phyloP scores from a whole-genome alignment of 805 yeast species.

The Hanseniaspora mollemarum region DNA sequence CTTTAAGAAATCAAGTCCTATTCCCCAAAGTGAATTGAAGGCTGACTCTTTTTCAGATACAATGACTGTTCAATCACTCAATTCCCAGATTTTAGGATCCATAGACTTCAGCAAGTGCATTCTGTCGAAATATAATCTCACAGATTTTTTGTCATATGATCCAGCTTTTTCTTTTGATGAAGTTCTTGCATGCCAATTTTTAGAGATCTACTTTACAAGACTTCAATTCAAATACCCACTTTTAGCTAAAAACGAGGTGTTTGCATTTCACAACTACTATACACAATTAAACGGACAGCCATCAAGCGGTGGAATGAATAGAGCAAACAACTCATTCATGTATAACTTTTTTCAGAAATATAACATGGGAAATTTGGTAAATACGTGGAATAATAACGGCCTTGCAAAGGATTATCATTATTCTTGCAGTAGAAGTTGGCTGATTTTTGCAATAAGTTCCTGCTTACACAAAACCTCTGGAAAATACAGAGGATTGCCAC shows the following conservation, averaged over 20 bases:
- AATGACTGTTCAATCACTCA: conserved; percentile 16
- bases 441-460: conserved; percentile 43
- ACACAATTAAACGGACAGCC: conserved; percentile 30
- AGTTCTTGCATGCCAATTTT: conserved; percentile 38
- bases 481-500: conserved; percentile 43
- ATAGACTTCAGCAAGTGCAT: conserved; percentile 34
- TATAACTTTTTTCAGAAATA: background rate
- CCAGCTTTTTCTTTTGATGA: conserved; percentile 46
- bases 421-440: conserved; percentile 45
- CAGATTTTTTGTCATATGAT: conserved; percentile 37
- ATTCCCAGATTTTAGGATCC: conserved; percentile 30
- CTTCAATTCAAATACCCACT: conserved; percentile 49
- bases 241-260: conserved; percentile 41
- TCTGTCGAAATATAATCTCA: conserved; percentile 38
- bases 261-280: conserved; percentile 41
- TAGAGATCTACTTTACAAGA: conserved; percentile 46
- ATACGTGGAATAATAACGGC: conserved; percentile 28
- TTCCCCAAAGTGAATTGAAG: background rate
- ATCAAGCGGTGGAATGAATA: conserved; percentile 7
- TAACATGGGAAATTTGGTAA: background rate
- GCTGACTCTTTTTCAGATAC: conserved; percentile 15
- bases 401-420: conserved; percentile 38
- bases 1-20: conserved; percentile 1
- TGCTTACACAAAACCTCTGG: conserved; percentile 46
- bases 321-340: background rate